These are phyloP conservation scores for Triangularia setosa DNA, from an alignment of 2,329 filamentous ascomycete species.

Conservation along the genomic window DNA sequence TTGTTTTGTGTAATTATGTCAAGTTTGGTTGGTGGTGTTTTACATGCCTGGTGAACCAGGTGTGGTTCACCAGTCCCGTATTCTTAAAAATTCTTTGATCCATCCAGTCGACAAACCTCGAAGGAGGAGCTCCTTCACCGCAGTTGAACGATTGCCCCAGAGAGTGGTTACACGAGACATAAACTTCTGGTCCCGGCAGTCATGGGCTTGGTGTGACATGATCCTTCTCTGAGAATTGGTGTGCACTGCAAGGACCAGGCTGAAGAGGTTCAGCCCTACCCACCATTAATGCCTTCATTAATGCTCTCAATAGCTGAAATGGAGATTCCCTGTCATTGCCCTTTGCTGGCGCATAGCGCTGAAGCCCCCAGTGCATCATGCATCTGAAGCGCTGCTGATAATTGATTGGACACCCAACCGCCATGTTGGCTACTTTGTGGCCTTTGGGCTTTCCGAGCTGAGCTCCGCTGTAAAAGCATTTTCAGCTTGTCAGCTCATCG, in stretches of 20 bases:
- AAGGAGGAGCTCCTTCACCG: not conserved
- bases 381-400: not conserved
- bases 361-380: not conserved
- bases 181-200: not conserved
- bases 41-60: not conserved
- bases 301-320: not conserved
- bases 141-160: not conserved
- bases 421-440: not conserved
- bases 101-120: not conserved
- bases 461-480: not conserved
- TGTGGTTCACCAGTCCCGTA: not conserved
- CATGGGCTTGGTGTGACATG: not conserved
- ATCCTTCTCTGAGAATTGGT: not conserved
- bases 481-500: not conserved
- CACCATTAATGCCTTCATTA: not conserved
- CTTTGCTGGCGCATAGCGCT: not conserved
- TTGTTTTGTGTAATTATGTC: not conserved
- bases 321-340: not conserved
- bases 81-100: not conserved
- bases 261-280: not conserved
- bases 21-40: not conserved
- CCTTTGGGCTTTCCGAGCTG: not conserved
- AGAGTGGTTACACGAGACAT: not conserved
- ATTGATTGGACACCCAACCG: not conserved
- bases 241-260: not conserved